Base-by-base conservation (phyloP, 2,329 filamentous ascomycete species). In the Ceratocystis smalleyi region DNA sequence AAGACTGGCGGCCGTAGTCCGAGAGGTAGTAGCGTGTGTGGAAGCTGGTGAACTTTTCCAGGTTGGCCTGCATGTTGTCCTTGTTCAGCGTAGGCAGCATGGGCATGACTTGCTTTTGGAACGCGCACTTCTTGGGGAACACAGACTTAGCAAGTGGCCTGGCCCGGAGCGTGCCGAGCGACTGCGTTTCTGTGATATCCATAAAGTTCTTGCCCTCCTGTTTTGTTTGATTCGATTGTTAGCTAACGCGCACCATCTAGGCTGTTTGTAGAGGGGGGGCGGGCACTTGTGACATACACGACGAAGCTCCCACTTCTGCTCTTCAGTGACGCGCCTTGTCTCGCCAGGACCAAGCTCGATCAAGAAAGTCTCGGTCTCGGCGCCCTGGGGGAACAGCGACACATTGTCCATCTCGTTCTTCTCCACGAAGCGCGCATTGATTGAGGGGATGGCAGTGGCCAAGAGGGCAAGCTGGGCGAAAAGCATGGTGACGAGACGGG, bases 251-350 rank as follows among this genome's bases (percentile, higher is more conserved):
- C 35, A 5, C 10, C 5, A 40, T 40, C 35, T 40, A 4, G 3
- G 10, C 10, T 40, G 12, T 40, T 12, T 40, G 5, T 15, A 22
- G 2, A 8, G 45, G 1, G 22, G 22, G 22, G 12, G 17, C 19
- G 7, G 22, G 10, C 5, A 17, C 15, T 2, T 0, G 63, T 54
- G 12, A 76, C 83, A 65, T 81, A 95, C 91, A 69, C 90, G 81
- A 71, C 88, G 86, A 68, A 97, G 77, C 74, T 86, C 85, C 91
- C 92, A 96, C 76, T 97, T 99, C 77, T 96, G 85, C 43, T 96
- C 89, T 71, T 97, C 92, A 0, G 89, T 95, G 40, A 96, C 86
- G 88, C 89, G 94, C 79, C 81, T 78, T 27, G 86, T 91, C 72
- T 92, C 81, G 64, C 88, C 90, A 2, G 90, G 90, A n/a, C 83